Evolutionary conservation across 2,329 filamentous ascomycete species (phyloP).

Genomic region (Thielaviopsis cerberus): DNA sequence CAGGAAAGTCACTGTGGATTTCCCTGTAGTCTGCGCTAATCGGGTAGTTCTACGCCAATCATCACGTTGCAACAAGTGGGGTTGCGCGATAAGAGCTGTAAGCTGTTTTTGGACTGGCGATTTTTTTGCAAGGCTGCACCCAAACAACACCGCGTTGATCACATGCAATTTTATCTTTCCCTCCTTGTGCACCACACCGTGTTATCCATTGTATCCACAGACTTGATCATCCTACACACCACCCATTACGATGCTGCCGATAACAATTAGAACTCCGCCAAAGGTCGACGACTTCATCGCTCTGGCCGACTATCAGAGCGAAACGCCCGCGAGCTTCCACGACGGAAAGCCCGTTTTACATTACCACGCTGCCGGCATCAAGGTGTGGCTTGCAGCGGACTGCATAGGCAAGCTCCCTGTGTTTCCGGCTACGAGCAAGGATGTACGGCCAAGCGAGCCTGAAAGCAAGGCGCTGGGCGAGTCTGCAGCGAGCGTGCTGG

Average conservation of each 20-base stretch:
- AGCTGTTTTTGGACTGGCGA: background rate
- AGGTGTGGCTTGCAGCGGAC: slow-evolving; percentile 36
- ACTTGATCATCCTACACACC: slow-evolving; percentile 7
- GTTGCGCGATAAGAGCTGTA: background rate
- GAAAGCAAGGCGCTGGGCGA: slow-evolving; percentile 17
- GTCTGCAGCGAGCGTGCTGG: slow-evolving; percentile 19
- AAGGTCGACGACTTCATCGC: slow-evolving; percentile 40
- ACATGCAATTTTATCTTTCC: background rate
- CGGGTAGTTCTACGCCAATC: background rate
- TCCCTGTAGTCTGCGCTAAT: background rate
- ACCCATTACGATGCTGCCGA: slow-evolving; percentile 20
- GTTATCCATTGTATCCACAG: background rate
- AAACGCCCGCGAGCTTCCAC: slow-evolving; percentile 56
- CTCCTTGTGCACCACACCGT: background rate
- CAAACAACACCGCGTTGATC: background rate
- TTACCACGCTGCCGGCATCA: slow-evolving; percentile 37
- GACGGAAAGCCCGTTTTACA: slow-evolving; percentile 54
- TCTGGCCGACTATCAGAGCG: slow-evolving; percentile 49
- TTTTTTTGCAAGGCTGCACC: background rate
- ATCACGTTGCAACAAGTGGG: background rate
- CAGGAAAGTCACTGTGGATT: too few species aligned
- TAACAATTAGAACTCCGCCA: slow-evolving; percentile 39
- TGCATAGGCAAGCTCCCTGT: slow-evolving; percentile 38
- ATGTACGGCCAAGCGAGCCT: slow-evolving; percentile 19
- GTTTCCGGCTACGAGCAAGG: slow-evolving; percentile 24